phyloP scores from a whole-genome alignment of 306 rosid species.

The Cicer judaicum region DNA sequence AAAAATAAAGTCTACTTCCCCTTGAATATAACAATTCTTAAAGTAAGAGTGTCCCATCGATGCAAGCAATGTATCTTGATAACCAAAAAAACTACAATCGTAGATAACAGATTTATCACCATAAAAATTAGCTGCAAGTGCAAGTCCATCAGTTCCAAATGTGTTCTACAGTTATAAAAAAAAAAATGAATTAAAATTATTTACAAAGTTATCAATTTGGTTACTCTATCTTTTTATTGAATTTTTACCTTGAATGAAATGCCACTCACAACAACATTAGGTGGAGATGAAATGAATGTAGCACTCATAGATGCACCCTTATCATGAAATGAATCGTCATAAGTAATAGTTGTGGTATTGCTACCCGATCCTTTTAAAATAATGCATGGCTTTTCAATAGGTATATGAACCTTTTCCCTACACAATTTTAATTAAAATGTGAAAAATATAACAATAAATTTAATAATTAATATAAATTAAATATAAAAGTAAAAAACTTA shows the following conservation, averaged over 20 bases:
- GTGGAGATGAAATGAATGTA: conserved; percentile 17
- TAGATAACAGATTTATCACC: background rate
- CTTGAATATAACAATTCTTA: conserved; percentile 20
- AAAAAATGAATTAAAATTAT: background rate
- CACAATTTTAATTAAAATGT: background rate
- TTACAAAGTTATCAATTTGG: background rate
- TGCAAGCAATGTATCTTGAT: background rate
- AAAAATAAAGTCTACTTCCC: background rate
- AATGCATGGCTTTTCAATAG: background rate
- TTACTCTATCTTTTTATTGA: background rate
- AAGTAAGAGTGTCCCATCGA: background rate
- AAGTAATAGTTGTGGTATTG: background rate
- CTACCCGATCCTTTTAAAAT: background rate
- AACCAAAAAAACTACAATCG: background rate
- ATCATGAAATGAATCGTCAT: background rate
- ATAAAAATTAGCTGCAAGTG: background rate
- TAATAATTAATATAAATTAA: background rate
- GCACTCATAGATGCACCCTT: background rate
- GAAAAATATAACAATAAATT: background rate
- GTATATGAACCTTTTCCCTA: conserved; percentile 9
- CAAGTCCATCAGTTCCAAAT: background rate
- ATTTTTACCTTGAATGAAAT: background rate
- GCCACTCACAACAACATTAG: conserved; percentile 20
- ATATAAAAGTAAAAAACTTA: background rate
- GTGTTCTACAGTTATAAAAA: background rate